phyloP scores from a whole-genome alignment of 495 filamentous ascomycete species.

The Lepidopterella palustris region DNA sequence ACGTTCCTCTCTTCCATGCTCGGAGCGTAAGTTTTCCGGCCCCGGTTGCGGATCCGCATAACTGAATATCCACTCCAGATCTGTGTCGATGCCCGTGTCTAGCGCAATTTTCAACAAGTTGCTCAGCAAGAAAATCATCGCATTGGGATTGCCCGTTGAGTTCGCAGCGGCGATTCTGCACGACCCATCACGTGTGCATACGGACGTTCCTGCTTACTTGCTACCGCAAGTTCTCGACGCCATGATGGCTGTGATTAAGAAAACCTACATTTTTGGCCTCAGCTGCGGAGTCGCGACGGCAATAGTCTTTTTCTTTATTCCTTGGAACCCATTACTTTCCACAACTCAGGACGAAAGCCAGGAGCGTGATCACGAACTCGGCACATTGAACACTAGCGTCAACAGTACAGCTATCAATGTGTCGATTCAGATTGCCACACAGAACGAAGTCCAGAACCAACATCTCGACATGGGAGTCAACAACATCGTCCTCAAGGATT shows the following conservation, averaged over 20 bases:
- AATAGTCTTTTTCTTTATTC: neutral
- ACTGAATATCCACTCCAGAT: neutral
- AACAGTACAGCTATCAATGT: too few relatives aligned
- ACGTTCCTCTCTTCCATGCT: neutral
- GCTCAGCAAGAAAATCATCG: neutral
- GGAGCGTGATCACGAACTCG: too few relatives aligned
- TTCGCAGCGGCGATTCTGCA: neutral
- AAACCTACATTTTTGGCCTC: neutral
- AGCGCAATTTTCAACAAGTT: neutral
- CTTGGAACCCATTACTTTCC: neutral
- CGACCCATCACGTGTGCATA: neutral
- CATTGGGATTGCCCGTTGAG: neutral
- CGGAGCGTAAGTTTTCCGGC: neutral
- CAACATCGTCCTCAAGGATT: too few relatives aligned
- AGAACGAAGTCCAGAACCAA: too few relatives aligned
- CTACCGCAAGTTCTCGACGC: neutral
- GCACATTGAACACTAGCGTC: too few relatives aligned
- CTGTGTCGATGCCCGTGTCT: neutral
- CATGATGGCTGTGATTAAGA: neutral
- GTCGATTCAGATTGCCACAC: too few relatives aligned
- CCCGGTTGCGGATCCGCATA: neutral
- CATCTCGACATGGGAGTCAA: too few relatives aligned
- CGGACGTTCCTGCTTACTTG: neutral
- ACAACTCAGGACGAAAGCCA: too few relatives aligned
- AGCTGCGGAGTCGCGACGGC: neutral